Evolutionary conservation across 371 early-diverging fungal genomes (phyloP).

Genomic region (Mortierella polycephala): DNA sequence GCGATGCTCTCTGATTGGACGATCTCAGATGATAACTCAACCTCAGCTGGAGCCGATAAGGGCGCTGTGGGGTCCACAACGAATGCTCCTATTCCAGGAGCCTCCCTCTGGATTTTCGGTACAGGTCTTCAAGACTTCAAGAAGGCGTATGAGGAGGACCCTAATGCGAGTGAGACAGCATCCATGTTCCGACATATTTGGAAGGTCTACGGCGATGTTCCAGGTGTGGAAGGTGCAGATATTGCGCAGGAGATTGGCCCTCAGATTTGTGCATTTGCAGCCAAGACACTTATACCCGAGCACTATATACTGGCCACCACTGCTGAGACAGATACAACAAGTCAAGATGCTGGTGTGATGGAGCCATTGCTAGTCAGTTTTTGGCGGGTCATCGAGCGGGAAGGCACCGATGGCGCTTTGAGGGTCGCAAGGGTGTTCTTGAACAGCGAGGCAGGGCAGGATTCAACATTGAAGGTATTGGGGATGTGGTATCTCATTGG

Average conservation of each 20-base stretch:
- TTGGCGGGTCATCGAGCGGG: conserved; percentile 38
- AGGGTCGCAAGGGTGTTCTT: conserved; percentile 40
- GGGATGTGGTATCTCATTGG: conserved; percentile 51
- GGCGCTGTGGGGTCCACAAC: conserved; percentile 2
- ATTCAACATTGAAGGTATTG: conserved; percentile 16
- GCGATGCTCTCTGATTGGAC: conserved; percentile 28
- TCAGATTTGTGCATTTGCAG: conserved; percentile 38
- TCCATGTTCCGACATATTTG: conserved; percentile 45
- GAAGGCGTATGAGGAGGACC: conserved; percentile 35
- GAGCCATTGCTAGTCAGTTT: conserved; percentile 33
- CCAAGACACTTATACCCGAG: conserved; percentile 34
- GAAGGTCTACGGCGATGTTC: conserved; percentile 46
- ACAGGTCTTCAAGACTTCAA: conserved; percentile 48
- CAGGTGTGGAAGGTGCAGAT: conserved; percentile 42
- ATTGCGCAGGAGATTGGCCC: conserved; percentile 47
- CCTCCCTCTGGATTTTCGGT: conserved; percentile 54
- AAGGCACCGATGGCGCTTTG: conserved; percentile 35
- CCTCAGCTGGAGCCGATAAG: conserved; percentile 1
- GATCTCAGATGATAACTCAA: conserved; percentile 17
- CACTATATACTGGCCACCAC: conserved; percentile 6
- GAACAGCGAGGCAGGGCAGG: conserved; percentile 26
- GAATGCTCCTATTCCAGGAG: conserved; percentile 29
- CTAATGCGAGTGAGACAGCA: conserved; percentile 20
- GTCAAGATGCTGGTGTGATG: conserved; percentile 18
- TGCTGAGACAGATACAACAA: neutral